Evolutionary conservation across 1,284 basidiomycete genomes (phyloP).

Genomic region (Cutaneotrichosporon sp.): DNA sequence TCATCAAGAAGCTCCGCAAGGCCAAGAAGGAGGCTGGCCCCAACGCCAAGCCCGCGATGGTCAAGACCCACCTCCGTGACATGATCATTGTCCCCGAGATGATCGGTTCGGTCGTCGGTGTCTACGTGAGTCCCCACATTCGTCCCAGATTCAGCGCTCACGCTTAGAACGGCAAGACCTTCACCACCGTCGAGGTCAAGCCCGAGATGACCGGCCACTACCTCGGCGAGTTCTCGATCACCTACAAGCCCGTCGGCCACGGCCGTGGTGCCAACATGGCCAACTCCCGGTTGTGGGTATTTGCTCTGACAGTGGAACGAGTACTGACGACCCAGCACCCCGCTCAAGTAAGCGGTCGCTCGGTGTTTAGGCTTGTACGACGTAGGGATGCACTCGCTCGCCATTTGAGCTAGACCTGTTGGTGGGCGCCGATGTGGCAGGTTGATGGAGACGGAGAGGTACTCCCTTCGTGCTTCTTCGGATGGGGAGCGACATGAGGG

Average conservation of each 20-base stretch:
- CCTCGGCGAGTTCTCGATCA: conserved; percentile 85
- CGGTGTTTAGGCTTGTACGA: conserved; percentile 25
- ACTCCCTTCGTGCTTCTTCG: too few species aligned
- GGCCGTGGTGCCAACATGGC: conserved; percentile 79
- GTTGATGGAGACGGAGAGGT: too few species aligned
- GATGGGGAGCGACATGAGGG: too few species aligned
- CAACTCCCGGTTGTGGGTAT: conserved; percentile 59
- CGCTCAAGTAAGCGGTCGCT: conserved; percentile 53
- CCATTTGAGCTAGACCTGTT: not conserved
- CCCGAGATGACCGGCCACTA: conserved; percentile 99
- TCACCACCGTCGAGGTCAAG: conserved; percentile 98
- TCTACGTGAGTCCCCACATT: conserved; percentile 60
- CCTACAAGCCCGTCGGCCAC: conserved; percentile 99
- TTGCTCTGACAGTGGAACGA: conserved; percentile 26
- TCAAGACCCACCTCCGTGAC: conserved; percentile 98
- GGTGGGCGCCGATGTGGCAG: not conserved
- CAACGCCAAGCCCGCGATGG: conserved; percentile 96
- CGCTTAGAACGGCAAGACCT: conserved; percentile 60
- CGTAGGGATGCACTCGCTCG: conserved; percentile 25
- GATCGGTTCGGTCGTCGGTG: conserved; percentile 94
- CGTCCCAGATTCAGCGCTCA: not conserved
- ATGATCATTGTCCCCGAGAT: conserved; percentile 99
- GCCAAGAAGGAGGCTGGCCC: conserved; percentile 98
- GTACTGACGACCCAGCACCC: conserved; percentile 50
- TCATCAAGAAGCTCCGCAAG: conserved; percentile 99